Evolutionary conservation across 306 rosid genomes (phyloP).

Genomic region (Hippophae rhamnoides): DNA sequence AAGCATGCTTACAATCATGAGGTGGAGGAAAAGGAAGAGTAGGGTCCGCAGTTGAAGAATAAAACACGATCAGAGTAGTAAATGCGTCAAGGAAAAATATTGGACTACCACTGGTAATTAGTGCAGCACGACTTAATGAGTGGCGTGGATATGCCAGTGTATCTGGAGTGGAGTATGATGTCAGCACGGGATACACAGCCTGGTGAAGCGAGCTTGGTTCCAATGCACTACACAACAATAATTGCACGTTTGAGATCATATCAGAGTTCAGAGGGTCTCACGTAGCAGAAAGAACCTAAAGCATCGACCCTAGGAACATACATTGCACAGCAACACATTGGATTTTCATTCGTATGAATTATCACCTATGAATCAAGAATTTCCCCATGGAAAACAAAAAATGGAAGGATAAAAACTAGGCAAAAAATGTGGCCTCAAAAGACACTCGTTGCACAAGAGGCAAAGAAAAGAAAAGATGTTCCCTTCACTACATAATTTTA

Average conservation of each 20-base stretch:
- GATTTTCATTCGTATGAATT: no score
- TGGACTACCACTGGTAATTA: slow-evolving; percentile 91
- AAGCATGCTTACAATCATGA: slow-evolving; percentile 67
- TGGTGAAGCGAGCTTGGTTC: slow-evolving; percentile 88
- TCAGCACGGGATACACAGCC: slow-evolving; percentile 82
- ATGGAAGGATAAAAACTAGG: no score
- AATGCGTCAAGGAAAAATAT: slow-evolving; percentile 97
- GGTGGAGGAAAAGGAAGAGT: slow-evolving; percentile 90
- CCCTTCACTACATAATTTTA: no score
- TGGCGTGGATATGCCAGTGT: slow-evolving; percentile 88
- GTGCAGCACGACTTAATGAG: slow-evolving; percentile 86
- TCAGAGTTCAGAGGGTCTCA: neutral
- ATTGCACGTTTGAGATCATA: slow-evolving; percentile 5
- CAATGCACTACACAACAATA: slow-evolving; percentile 53
- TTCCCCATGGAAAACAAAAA: no score
- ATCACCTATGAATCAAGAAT: no score
- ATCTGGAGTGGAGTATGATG: slow-evolving; percentile 77
- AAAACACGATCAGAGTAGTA: slow-evolving; percentile 76
- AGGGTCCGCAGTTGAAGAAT: slow-evolving; percentile 82
- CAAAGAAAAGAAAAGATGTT: no score
- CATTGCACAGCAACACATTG: no score
- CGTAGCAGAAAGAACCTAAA: neutral
- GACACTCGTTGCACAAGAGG: no score
- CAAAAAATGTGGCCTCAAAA: no score
- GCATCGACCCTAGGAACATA: neutral